Conservation (phyloP, 164 flowering plant species). For the Tetracentron sinense region DNA sequence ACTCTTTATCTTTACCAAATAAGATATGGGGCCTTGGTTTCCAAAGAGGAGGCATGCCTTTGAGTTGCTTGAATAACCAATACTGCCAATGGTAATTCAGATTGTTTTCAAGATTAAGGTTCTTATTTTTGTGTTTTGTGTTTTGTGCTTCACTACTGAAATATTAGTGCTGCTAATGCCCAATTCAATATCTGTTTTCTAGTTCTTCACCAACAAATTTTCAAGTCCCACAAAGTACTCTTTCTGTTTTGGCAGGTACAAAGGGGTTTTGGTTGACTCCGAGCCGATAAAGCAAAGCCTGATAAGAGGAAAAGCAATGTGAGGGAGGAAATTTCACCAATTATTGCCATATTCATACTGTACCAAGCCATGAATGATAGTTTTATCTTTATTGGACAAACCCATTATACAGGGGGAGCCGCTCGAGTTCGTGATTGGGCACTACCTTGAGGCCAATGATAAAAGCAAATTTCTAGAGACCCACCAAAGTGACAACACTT, state of each 20-base stretch:
- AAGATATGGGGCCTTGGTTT: slow-evolving; percentile 7
- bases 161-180: neutral
- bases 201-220: neutral
- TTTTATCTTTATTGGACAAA: slow-evolving; percentile 23
- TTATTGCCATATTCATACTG: slow-evolving; percentile 19
- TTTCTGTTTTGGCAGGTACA: slow-evolving; percentile 17
- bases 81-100: slow-evolving; percentile 2
- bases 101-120: neutral
- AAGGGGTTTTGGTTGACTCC: slow-evolving; percentile 21
- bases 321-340: slow-evolving; percentile 19
- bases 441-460: too few species aligned
- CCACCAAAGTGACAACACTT: too few species aligned
- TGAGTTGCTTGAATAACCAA: neutral
- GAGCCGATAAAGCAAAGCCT: slow-evolving; percentile 10
- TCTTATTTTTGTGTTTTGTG: neutral
- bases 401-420: slow-evolving; percentile 21
- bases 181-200: neutral
- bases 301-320: slow-evolving; percentile 20
- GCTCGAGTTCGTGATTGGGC: slow-evolving; percentile 25
- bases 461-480: too few species aligned
- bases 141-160: too few species aligned
- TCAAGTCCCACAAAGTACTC: neutral
- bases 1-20: slow-evolving; percentile 4
- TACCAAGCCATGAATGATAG: slow-evolving; percentile 22
- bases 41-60: neutral